Evolutionary conservation across 2,329 filamentous ascomycete species (phyloP), one percentile per base, ranked within the genome.

Genomic region (Fusarium musae): DNA sequence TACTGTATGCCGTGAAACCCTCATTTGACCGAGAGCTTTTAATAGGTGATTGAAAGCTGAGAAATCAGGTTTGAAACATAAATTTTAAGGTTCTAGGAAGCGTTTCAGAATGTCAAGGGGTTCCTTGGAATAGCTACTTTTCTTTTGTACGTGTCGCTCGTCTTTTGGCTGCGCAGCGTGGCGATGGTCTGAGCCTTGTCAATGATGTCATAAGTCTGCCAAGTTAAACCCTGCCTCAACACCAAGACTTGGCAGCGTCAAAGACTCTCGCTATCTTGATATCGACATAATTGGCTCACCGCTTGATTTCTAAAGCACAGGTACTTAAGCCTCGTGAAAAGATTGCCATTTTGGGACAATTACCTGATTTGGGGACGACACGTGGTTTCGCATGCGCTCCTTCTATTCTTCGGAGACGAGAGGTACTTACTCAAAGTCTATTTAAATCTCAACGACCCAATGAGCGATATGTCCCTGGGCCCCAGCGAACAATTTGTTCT

Each of bases 61-160:
- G 39, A 40, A 71, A 71, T 23, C 66, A 71, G 59, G 61, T 30
- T 73, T 50, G 68, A 68, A 71, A 63, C 54, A 23, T 63, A 67
- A 37, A 5, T 46, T 50, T 56, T 40, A 23, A 34, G 44, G 26
- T 50, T 39, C 40, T 26, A 19, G 4, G 9, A 32, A n/a, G 9
- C 11, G 70, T 73, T 73, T 73, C 58, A 73, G 36, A 73, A 63
- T 47, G 17, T 40, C 66, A 37, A 42, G 70, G 66, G 34, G 54
- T 63, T 42, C 70, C 70, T 73, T 73, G 70, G 53, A 57, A 59
- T 34, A 30, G 42, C 40, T 37, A 6, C 39, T 26, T 13, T 34
- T 34, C 40, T 36, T 53, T 44, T 64, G 50, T 69, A 69, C 65
- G 66, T 69, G 65, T 59, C 52, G 39, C 43, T 44, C 23, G 44